phyloP scores from a whole-genome alignment of 441 rosid species.

The Jatropha podagrica region DNA sequence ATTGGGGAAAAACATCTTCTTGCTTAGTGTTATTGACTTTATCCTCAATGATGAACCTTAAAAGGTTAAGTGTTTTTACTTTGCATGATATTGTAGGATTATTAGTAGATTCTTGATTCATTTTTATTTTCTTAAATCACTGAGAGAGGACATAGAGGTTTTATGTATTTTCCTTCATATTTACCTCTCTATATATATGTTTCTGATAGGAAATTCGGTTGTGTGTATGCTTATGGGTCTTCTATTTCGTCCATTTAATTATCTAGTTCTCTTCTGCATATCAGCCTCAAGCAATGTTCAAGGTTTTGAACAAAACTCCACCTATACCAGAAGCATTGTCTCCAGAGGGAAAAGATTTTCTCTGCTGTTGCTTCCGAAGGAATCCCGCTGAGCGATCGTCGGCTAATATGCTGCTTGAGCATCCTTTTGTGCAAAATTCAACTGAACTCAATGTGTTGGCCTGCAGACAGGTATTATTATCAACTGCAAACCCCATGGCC shows the following conservation, averaged over 20 bases:
- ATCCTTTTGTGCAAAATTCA: conserved; percentile 53
- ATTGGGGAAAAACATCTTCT: background rate
- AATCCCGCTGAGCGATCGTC: conserved; percentile 60
- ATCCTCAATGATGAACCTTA: background rate
- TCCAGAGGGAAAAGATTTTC: conserved; percentile 60
- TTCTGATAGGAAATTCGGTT: background rate
- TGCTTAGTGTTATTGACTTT: background rate
- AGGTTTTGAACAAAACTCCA: conserved; percentile 48
- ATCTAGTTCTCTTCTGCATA: conserved; percentile 19
- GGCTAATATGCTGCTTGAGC: conserved; percentile 52
- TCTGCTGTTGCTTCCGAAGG: conserved; percentile 47
- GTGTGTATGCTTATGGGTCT: background rate
- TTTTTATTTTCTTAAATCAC: conserved; percentile 2
- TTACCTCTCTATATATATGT: background rate
- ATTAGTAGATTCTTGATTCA: background rate
- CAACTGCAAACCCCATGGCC: conserved; percentile 30
- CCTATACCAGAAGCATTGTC: conserved; percentile 57
- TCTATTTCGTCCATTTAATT: background rate
- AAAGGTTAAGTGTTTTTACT: too few relatives aligned
- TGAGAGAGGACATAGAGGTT: background rate
- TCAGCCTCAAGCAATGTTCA: conserved; percentile 75
- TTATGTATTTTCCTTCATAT: background rate
- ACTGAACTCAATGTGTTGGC: conserved; percentile 30
- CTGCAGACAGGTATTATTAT: conserved; percentile 24
- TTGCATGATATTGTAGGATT: background rate